Conservation (phyloP, 2,329 filamentous ascomycete genomes). For the Neurospora crassa region DNA sequence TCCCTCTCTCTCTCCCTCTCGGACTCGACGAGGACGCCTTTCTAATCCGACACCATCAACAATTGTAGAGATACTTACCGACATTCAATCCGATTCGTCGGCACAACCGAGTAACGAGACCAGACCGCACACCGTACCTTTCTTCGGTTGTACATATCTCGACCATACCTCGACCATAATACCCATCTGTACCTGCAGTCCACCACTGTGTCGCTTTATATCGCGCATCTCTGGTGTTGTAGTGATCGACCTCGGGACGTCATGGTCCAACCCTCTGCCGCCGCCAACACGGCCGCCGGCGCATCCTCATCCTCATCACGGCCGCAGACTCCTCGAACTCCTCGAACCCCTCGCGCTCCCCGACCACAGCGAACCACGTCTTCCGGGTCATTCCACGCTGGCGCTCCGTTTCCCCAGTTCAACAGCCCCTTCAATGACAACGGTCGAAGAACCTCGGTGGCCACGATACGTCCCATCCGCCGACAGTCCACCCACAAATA, state of each 20-base stretch:
- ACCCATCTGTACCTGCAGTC: not conserved
- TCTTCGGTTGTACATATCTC: not conserved
- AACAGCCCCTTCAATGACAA: conserved; percentile 15
- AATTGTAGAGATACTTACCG: not conserved
- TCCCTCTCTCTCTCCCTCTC: not conserved
- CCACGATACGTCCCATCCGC: conserved; percentile 19
- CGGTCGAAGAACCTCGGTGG: conserved; percentile 15
- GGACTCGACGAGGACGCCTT: not conserved
- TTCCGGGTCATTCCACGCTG: conserved; percentile 42
- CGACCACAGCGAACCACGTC: conserved; percentile 22
- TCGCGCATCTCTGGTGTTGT: not conserved
- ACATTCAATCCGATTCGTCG: not conserved
- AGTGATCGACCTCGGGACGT: not conserved
- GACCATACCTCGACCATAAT: not conserved
- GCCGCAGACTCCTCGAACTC: not conserved
- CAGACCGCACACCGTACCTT: not conserved
- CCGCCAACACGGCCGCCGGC: conserved; percentile 8
- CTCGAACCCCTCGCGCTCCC: not conserved
- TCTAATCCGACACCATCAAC: not conserved
- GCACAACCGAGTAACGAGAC: not conserved
- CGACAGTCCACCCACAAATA: conserved; percentile 50
- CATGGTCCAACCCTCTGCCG: not conserved
- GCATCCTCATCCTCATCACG: conserved; percentile 4
- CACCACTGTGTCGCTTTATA: not conserved
- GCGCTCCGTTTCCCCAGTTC: conserved; percentile 36